phyloP scores from a whole-genome alignment of 2,329 filamentous ascomycete species.

The Cyanodermella asteris region DNA sequence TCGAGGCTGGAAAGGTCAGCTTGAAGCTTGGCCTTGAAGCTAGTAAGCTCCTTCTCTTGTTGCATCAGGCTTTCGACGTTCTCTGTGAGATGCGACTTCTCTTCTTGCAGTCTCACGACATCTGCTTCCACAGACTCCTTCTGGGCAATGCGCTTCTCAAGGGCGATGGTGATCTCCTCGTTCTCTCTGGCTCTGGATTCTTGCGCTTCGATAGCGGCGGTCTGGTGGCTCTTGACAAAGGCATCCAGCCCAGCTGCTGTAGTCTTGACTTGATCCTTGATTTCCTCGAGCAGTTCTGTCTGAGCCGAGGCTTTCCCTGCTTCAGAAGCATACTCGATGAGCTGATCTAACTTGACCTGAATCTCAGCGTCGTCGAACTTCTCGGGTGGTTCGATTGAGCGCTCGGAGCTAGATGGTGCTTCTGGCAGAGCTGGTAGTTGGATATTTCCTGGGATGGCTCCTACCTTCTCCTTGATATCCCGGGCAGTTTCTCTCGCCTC shows the following conservation, averaged over 20 bases:
- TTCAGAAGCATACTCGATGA: slow-evolving; percentile 41
- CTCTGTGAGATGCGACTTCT: slow-evolving; percentile 39
- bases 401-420: slow-evolving; percentile 10
- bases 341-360: slow-evolving; percentile 34
- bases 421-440: slow-evolving; percentile 30
- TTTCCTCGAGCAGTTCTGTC: slow-evolving; percentile 65
- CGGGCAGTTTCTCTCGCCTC: slow-evolving; percentile 51
- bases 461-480: slow-evolving; percentile 35
- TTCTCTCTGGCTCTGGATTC: slow-evolving; percentile 60
- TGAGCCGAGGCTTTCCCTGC: slow-evolving; percentile 50
- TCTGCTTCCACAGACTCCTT: slow-evolving; percentile 39
- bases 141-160: slow-evolving; percentile 52
- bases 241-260: slow-evolving; percentile 68
- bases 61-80: slow-evolving; percentile 27
- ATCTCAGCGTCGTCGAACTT: slow-evolving; percentile 42
- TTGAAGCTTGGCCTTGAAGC: slow-evolving; percentile 35
- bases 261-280: slow-evolving; percentile 66
- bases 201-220: slow-evolving; percentile 52
- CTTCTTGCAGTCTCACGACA: slow-evolving; percentile 27
- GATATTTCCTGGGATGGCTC: slow-evolving; percentile 27
- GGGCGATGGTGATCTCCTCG: slow-evolving; percentile 55
- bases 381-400: slow-evolving; percentile 12
- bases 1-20: slow-evolving; percentile 70
- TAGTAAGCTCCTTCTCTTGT: slow-evolving; percentile 43
- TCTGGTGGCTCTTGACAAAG: slow-evolving; percentile 58